Conservation (phyloP, 805 yeast genomes). For the Naumovozyma baii region DNA sequence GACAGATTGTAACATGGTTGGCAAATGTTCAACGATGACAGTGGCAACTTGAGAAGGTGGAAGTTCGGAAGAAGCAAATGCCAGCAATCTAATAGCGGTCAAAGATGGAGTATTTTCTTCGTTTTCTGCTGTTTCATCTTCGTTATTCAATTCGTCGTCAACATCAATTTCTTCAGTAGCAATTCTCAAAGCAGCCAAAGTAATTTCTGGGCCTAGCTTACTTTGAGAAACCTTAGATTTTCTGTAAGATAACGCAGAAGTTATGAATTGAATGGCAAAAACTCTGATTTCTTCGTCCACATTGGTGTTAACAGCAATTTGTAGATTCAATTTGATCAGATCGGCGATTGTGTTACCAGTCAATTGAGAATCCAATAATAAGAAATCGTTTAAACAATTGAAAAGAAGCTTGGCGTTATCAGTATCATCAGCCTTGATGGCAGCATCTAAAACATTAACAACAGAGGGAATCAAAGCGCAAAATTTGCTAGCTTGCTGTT, state of each 20-base stretch:
- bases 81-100: slow-evolving; percentile 71
- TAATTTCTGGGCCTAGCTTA: slow-evolving; percentile 75
- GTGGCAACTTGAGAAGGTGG: slow-evolving; percentile 89
- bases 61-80: slow-evolving; percentile 67
- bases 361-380: slow-evolving; percentile 65
- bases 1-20: slow-evolving; percentile 47
- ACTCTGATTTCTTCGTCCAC: slow-evolving; percentile 75
- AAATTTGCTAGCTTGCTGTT: slow-evolving; percentile 44
- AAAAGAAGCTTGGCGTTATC: slow-evolving; percentile 67
- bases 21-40: slow-evolving; percentile 62
- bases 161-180: slow-evolving; percentile 78
- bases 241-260: slow-evolving; percentile 68
- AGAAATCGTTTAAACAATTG: slow-evolving; percentile 73
- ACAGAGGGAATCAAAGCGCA: slow-evolving; percentile 63
- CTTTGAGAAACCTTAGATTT: slow-evolving; percentile 69
- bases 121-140: slow-evolving; percentile 85
- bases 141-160: slow-evolving; percentile 62
- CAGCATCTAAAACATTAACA: slow-evolving; percentile 71
- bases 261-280: slow-evolving; percentile 75
- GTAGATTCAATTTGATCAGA: slow-evolving; percentile 63
- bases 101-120: slow-evolving; percentile 78
- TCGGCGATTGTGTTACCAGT: slow-evolving; percentile 65
- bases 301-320: slow-evolving; percentile 55
- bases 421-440: slow-evolving; percentile 59
- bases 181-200: slow-evolving; percentile 62